Evolutionary conservation across 805 yeast species (phyloP), one percentile per base, ranked within the genome.

Genomic region (Yarrowia phangngaensis): DNA sequence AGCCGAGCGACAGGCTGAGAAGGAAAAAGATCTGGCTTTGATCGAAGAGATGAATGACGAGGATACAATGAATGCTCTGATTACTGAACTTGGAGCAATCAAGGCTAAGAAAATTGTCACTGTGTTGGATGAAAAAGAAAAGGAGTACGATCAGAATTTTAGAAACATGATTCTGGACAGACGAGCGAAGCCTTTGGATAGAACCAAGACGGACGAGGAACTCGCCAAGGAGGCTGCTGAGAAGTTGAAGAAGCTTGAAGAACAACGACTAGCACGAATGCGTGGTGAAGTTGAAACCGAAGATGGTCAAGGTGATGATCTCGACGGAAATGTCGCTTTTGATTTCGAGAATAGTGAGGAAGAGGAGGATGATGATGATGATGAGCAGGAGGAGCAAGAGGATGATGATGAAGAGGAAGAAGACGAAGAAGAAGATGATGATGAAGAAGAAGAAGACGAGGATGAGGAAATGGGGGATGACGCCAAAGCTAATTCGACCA

Each of bases 361-460:
- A 9, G 52, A 40, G 12, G 54, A 59, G 1, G 67, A 59, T 5
- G 43, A 46, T 3, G 46, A 20, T 17, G 52, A 40, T 11, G 54
- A 59, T 1, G 67, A 59, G 4, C 58, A 43, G 5, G 66, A 58
- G 1, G 60, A 53, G 14, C 57, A 51, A 8, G 56, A 49, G 1
- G 20, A 36, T 19, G 56, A 33, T 9, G 46, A 23, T 8, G 28
- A 29, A 3, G 15, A 20, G 23, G 15, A 11, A 13, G 27, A 19
- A 28, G 48, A 11, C 4, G 48, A 41, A 4, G 35, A 41, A 7
- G 57, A 22, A 16, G 82, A 38, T 81, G 94, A 94, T 87, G 41
- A 34, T 8, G 48, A 36, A 3, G 48, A 45, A 8, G 46, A 19
- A 3, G 20, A 20, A 1, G 20, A 7, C 1, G 34, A 28, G 4